A percentile compares a stretch with the other conserved stretches of the same genome.
Conservation (phyloP, 2,329 filamentous ascomycete genomes). For the Colletotrichum salicis region DNA sequence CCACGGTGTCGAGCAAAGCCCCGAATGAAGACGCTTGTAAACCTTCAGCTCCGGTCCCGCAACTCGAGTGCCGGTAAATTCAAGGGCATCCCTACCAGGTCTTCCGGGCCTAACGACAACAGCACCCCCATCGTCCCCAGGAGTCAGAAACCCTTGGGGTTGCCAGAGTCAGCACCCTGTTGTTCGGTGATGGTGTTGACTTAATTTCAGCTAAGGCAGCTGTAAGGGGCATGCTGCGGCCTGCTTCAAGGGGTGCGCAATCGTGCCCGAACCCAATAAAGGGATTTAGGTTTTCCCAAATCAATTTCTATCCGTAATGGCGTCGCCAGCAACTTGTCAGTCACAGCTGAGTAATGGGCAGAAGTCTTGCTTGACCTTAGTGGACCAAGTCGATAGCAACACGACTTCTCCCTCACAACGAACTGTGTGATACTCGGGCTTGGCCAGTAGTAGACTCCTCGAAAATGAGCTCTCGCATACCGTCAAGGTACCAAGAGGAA, state of each 20-base stretch:
- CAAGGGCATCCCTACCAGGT: constrained; percentile 15
- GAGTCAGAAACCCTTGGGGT: neutral
- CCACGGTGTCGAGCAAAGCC: neutral
- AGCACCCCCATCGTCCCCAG: neutral
- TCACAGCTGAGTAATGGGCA: neutral
- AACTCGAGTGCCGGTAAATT: constrained; percentile 15
- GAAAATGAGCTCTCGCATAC: neutral
- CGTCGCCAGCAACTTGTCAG: neutral
- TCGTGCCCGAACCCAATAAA: constrained; percentile 39
- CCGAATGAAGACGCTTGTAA: neutral
- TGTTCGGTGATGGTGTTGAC: constrained; percentile 28
- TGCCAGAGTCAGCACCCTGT: neutral
- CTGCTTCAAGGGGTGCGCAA: constrained; percentile 29
- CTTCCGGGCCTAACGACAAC: neutral
- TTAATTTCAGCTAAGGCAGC: constrained; percentile 24
- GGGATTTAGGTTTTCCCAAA: constrained; percentile 34
- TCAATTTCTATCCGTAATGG: neutral
- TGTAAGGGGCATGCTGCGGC: constrained; percentile 25
- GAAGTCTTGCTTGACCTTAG: no score
- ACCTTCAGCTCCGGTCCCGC: constrained; percentile 12
- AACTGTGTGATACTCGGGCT: neutral
- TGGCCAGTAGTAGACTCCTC: neutral
- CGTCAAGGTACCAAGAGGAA: neutral
- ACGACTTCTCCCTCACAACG: neutral
- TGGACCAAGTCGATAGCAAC: neutral